A percentile compares a stretch with the other conserved stretches of the same genome.
phyloP scores from a whole-genome alignment of 192 early-diverging fungal genomes.

The Powellomyces hirtus region DNA sequence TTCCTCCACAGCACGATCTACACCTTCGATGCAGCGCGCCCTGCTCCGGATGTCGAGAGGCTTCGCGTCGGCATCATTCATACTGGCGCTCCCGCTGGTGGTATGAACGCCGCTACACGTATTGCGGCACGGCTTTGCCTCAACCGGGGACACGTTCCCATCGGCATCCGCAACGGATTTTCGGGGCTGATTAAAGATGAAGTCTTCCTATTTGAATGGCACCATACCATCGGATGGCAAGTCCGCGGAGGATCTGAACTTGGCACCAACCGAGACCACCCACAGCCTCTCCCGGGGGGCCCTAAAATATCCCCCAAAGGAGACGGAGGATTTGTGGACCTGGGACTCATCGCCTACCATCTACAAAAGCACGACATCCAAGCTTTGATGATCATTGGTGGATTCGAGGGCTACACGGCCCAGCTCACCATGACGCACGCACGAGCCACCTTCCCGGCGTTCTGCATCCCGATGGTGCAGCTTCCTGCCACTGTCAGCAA shows the following conservation, averaged over 20 bases:
- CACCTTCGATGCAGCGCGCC: not conserved
- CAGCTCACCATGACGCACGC: conserved; percentile 69
- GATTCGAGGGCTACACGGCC: conserved; percentile 91
- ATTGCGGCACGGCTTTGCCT: conserved; percentile 78
- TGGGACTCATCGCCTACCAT: conserved; percentile 88
- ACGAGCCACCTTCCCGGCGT: conserved; percentile 80
- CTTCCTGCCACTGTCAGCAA: conserved; percentile 96
- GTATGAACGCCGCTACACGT: conserved; percentile 96
- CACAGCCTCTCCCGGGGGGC: conserved; percentile 55
- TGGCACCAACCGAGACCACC: conserved; percentile 92
- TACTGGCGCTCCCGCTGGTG: conserved; percentile 93
- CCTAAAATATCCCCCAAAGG: conserved; percentile 34
- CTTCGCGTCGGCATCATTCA: conserved; percentile 91
- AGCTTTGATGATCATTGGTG: conserved; percentile 90
- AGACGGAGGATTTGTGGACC: conserved; percentile 52
- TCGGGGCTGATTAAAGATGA: conserved; percentile 82
- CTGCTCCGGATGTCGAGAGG: conserved; percentile 27
- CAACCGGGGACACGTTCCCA: conserved; percentile 81
- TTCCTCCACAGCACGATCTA: conserved; percentile 45
- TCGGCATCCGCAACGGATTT: conserved; percentile 93
- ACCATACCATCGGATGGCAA: conserved; percentile 89
- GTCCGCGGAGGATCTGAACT: conserved; percentile 86
- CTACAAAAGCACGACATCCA: conserved; percentile 90
- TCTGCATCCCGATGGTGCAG: conserved; percentile 90
- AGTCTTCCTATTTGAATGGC: conserved; percentile 75